Evolutionary conservation across 2,329 filamentous ascomycete genomes (phyloP), one percentile per base, ranked within the genome.

Genomic region (Ophiosphaerella korrae): DNA sequence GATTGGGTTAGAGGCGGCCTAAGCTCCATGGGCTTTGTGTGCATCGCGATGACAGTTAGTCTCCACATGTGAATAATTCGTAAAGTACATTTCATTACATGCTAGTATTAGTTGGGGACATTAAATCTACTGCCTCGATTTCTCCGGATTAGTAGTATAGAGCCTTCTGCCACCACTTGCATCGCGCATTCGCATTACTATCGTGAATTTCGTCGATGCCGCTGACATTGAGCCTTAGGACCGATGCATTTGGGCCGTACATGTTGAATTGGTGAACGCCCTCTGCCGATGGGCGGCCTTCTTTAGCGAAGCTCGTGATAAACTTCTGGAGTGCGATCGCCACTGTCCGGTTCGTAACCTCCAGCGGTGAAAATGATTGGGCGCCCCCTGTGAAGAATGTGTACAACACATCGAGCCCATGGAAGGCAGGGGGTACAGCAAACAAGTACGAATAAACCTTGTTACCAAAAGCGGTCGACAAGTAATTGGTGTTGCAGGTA

Each of bases 81-180:
- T 36, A 18, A 35, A 26, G 13, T 12, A 11, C 34, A 14, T 42
- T 16, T 13, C 29, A 48, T 52, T 44, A 42, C 48, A 51, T 51
- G 8, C 26, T 29, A 29, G 7, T 11, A 29, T 29, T 29, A 29
- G 26, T 11, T 8, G 7, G 7, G 26, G 11, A 29, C 26, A 29
- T 29, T 29, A 29, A 29, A 21, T 21, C 26, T 29, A 29, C 26
- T 29, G 26, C 26, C 11, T 29, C 11, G 11, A 23, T 33, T 23
- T 38, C n/a, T 45, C 11, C 11, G 21, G 18, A 13, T 23, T 21
- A 42, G 24, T 63, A 66, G 52, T 74, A 80, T 48, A 79, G 57
- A 26, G 69, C 77, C 63, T 78, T 75, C 70, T 83, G 80, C 82
- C 81, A 84, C 73, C 75, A 84, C 46, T 70, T 67, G 66, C 82